Conservation (phyloP, 1,139 yeast genomes). For the Blastobotrys illinoisensis region DNA sequence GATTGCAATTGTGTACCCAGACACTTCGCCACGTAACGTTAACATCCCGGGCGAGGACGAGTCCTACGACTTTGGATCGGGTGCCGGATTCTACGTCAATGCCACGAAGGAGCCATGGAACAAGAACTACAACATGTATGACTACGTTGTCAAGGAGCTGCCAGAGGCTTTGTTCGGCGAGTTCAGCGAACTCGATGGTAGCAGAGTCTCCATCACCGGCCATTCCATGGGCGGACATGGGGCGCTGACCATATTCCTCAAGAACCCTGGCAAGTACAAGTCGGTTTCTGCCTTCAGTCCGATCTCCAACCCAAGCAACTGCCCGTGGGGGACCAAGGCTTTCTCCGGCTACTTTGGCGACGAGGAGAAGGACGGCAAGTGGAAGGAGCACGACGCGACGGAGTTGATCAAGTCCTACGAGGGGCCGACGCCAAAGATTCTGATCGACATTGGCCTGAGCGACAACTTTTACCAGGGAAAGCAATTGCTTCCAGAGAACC, state of each 20-base stretch:
- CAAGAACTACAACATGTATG: conserved; percentile 76
- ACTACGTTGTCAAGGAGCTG: conserved; percentile 73
- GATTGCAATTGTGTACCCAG: conserved; percentile 87
- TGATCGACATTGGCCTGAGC: conserved; percentile 76
- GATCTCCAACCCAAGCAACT: conserved; percentile 66
- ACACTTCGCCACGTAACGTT: conserved; percentile 97
- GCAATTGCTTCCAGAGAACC: conserved; percentile 74
- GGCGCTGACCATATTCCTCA: conserved; percentile 71
- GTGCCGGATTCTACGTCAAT: conserved; percentile 92
- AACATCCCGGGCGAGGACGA: conserved; percentile 75
- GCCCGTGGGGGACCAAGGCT: conserved; percentile 85
- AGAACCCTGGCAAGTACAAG: conserved; percentile 67
- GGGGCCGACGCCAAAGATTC: conserved; percentile 54
- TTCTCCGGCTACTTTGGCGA: conserved; percentile 72
- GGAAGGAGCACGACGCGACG: conserved; percentile 81
- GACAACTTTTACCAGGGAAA: conserved; percentile 66
- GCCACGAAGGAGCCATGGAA: conserved; percentile 71
- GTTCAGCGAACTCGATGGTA: conserved; percentile 44
- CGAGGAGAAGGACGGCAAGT: conserved; percentile 43
- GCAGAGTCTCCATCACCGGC: conserved; percentile 71
- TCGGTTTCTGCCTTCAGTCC: conserved; percentile 93
- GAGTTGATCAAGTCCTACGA: conserved; percentile 54
- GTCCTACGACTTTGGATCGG: conserved; percentile 84
- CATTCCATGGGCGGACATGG: conserved; percentile 99
- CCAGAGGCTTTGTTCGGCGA: conserved; percentile 42